Evolutionary conservation across 2,329 filamentous ascomycete species (phyloP).

Genomic region (Lachnellula cervina): DNA sequence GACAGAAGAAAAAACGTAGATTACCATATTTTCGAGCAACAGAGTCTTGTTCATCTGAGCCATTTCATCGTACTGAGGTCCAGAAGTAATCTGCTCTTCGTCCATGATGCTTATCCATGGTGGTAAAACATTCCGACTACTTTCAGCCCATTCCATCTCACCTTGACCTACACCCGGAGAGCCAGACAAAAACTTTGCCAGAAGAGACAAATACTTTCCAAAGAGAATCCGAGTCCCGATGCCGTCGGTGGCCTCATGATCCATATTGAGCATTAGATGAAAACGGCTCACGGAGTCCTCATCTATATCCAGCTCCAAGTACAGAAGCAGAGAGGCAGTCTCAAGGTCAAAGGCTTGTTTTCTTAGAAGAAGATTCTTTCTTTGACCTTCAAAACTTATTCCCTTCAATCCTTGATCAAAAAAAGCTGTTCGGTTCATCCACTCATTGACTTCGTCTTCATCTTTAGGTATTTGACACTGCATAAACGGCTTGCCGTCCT

Average conservation of each 20-base stretch:
- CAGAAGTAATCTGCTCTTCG: slow-evolving; percentile 10
- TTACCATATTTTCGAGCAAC: slow-evolving; percentile 13
- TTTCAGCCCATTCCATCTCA: slow-evolving; percentile 11
- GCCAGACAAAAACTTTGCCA: slow-evolving; percentile 1
- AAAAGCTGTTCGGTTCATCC: slow-evolving; percentile 5
- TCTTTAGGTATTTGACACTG: slow-evolving; percentile 5
- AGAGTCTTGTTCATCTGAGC: slow-evolving; percentile 10
- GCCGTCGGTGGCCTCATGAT: slow-evolving; percentile 23
- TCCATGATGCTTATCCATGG: slow-evolving; percentile 21
- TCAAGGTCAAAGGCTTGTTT: slow-evolving; percentile 3
- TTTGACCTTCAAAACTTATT: slow-evolving; percentile 8
- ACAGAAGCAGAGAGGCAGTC: slow-evolving; percentile 10
- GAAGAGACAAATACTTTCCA: slow-evolving; percentile 14
- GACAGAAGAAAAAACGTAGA: not conserved
- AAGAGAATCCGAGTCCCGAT: slow-evolving; percentile 22
- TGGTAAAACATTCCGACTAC: slow-evolving; percentile 11
- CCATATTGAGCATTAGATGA: slow-evolving; percentile 18
- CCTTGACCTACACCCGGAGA: not conserved
- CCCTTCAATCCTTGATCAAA: not conserved
- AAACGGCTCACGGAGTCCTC: slow-evolving; percentile 2
- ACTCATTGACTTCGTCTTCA: slow-evolving; percentile 1
- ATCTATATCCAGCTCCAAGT: not conserved
- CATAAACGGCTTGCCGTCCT: slow-evolving; percentile 11
- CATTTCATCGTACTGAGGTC: slow-evolving; percentile 5
- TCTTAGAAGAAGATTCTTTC: slow-evolving; percentile 1